These are phyloP conservation scores for Hypoxylon fuscum DNA, from an alignment of 495 filamentous ascomycete genomes.

Conservation along the genomic window DNA sequence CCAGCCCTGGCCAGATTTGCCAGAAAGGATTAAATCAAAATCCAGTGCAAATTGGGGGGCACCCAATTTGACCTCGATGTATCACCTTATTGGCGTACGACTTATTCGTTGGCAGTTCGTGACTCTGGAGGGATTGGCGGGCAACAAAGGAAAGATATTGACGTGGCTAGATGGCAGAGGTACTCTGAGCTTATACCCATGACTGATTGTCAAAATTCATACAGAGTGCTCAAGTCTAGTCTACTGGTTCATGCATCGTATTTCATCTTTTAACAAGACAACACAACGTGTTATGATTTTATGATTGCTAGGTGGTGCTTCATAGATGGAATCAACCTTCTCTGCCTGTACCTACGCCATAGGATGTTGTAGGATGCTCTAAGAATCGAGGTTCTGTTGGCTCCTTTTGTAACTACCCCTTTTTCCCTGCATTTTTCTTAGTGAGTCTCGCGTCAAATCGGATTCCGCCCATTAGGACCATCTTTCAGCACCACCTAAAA, in stretches of 20 bases:
- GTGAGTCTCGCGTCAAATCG: neutral
- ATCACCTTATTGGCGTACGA: slow-evolving; percentile 13
- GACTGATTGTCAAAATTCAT: neutral
- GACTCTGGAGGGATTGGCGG: slow-evolving; percentile 6
- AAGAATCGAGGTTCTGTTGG: too few species aligned
- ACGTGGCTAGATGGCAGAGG: slow-evolving; percentile 33
- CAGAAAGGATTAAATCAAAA: slow-evolving; percentile 52
- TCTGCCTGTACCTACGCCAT: too few species aligned
- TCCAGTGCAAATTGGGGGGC: slow-evolving; percentile 13
- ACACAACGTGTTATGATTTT: too few species aligned
- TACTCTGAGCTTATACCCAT: slow-evolving; percentile 22
- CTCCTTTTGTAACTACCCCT: too few species aligned
- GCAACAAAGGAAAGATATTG: slow-evolving; percentile 11
- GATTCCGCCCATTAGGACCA: neutral
- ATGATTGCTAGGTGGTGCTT: too few species aligned
- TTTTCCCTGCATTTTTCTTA: too few species aligned
- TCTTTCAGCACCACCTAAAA: neutral
- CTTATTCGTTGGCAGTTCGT: slow-evolving; percentile 24
- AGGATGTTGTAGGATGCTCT: too few species aligned
- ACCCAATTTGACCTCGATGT: slow-evolving; percentile 12
- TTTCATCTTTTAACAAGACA: too few species aligned
- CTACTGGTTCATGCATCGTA: slow-evolving; percentile 7
- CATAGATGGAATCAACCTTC: too few species aligned
- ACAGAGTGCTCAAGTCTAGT: neutral
- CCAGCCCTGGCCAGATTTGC: slow-evolving; percentile 58